Evolutionary conservation across 2,329 filamentous ascomycete species (phyloP).

Genomic region (Aspergillus puulaauensis): DNA sequence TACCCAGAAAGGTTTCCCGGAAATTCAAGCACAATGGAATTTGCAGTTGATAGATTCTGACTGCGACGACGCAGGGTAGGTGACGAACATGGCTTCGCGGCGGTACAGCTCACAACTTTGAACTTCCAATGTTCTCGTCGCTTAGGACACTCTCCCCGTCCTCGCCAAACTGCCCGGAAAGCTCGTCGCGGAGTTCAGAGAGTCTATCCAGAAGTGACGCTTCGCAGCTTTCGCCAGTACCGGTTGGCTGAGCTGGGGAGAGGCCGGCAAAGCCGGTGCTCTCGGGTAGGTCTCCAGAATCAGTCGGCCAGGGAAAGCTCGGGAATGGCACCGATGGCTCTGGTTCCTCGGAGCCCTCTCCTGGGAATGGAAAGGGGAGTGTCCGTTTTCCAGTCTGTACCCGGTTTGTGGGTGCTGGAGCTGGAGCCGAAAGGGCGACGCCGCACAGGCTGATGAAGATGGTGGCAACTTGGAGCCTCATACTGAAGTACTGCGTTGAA

Average conservation of each 20-base stretch:
- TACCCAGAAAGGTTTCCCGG: neutral
- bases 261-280: neutral
- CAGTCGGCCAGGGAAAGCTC: neutral
- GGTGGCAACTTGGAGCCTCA: slow-evolving; percentile 12
- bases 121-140: neutral
- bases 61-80: neutral
- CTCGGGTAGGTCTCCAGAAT: neutral
- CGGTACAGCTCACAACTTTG: neutral
- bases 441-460: slow-evolving; percentile 12
- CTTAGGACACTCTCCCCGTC: neutral
- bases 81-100: neutral
- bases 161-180: neutral
- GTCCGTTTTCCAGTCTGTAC: neutral
- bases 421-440: slow-evolving; percentile 8
- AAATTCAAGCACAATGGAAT: neutral
- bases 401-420: neutral
- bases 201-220: neutral
- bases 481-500: neutral
- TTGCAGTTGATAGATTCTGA: neutral
- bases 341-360: neutral
- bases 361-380: slow-evolving; percentile 2
- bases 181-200: neutral
- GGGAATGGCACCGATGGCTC: neutral
- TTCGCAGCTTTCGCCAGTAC: neutral
- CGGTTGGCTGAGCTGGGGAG: neutral